A percentile compares a stretch with the other conserved stretches of the same genome.
These are phyloP conservation scores for Mucor lusitanicus DNA, from an alignment of 371 early-diverging fungal genomes.

Conservation along the genomic window DNA sequence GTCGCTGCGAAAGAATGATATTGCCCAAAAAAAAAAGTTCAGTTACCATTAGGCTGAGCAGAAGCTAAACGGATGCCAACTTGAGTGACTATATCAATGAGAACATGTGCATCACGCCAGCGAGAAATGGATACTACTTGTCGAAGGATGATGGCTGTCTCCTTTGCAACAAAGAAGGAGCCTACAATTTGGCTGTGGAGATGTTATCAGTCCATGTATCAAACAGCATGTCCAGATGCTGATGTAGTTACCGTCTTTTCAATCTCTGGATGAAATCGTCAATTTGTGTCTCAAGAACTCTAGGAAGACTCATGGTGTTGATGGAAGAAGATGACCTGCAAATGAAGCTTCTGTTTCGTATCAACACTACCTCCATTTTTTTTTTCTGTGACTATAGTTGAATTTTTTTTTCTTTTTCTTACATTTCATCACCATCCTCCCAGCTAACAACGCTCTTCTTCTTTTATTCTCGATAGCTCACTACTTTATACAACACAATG, in stretches of 20 bases:
- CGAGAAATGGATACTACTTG: conserved; percentile 76
- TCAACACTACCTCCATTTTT: background rate
- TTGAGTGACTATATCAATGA: conserved; percentile 66
- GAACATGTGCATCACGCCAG: conserved; percentile 68
- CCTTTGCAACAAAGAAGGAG: conserved; percentile 74
- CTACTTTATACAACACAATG: conserved; percentile 21
- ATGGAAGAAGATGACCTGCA: background rate
- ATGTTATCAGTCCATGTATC: background rate
- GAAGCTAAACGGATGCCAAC: conserved; percentile 68
- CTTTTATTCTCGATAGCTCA: background rate
- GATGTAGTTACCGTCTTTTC: conserved; percentile 52
- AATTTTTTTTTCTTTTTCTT: background rate
- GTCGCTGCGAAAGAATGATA: background rate
- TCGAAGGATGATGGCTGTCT: conserved; percentile 78
- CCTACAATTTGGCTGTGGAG: conserved; percentile 71
- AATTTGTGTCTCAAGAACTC: conserved; percentile 42
- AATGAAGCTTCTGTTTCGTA: background rate
- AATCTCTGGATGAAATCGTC: conserved; percentile 57
- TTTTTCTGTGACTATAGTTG: background rate
- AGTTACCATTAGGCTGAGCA: conserved; percentile 83
- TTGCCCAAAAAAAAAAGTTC: background rate
- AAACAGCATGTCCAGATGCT: background rate
- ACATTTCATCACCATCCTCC: background rate
- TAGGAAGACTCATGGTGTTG: conserved; percentile 26
- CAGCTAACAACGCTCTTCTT: background rate